Conservation (phyloP, 306 rosid species). For the Trichosanthes cucumerina region DNA sequence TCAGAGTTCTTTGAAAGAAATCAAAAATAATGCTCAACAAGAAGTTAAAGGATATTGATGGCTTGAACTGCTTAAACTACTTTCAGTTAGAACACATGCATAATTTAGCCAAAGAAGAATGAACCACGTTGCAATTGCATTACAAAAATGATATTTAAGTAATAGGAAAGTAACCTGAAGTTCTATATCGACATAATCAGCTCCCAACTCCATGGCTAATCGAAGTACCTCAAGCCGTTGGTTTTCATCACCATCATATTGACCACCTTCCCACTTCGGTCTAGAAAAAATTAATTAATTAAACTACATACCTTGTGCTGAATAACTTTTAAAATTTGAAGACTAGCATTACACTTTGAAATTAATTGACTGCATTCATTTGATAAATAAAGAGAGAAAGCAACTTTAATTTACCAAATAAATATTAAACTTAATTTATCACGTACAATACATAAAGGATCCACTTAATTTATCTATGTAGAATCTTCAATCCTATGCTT, state of each 20-base stretch:
- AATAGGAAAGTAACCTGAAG: constrained; percentile 25
- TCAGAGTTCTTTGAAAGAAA: neutral
- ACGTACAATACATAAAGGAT: too few relatives aligned
- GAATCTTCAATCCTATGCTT: too few relatives aligned
- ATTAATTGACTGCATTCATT: neutral
- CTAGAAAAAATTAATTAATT: constrained; percentile 19
- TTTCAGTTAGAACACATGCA: neutral
- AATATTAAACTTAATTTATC: neutral
- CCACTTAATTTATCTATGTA: too few relatives aligned
- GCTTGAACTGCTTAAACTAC: neutral
- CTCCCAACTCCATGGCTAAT: constrained; percentile 38
- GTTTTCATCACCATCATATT: constrained; percentile 44
- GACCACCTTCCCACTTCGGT: constrained; percentile 63
- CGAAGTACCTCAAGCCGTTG: constrained; percentile 34
- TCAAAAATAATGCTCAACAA: neutral
- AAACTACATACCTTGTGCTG: neutral
- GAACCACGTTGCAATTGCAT: neutral
- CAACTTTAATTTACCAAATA: neutral
- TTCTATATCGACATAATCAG: constrained; percentile 50
- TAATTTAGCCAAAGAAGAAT: neutral
- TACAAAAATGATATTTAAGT: neutral
- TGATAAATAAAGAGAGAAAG: neutral
- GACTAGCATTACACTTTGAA: neutral
- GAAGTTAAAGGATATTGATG: neutral
- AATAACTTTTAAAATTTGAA: neutral